Conservation (phyloP, 306 rosid species). For the Abrus precatorius region DNA sequence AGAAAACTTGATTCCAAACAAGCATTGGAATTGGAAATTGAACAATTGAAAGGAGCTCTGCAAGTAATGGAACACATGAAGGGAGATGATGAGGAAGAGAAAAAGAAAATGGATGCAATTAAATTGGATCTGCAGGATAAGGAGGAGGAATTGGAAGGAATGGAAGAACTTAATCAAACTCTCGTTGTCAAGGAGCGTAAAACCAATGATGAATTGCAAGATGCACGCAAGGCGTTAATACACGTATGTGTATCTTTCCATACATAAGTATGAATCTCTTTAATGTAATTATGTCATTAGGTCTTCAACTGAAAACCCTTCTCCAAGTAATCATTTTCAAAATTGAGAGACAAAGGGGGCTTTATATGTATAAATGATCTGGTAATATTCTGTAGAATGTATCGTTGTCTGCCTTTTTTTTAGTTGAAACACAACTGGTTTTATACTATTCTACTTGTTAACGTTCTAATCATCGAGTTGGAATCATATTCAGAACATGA, state of each 20-base stretch:
- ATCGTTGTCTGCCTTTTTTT: background rate
- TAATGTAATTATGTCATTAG: background rate
- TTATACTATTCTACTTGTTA: constrained; percentile 7
- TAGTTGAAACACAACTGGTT: constrained; percentile 4
- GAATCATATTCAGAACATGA: constrained; percentile 16
- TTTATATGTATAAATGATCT: background rate
- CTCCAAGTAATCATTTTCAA: constrained; percentile 13
- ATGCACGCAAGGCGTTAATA: constrained; percentile 80
- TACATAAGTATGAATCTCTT: constrained; percentile 1
- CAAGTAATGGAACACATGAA: constrained; percentile 76
- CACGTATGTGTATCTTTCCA: constrained; percentile 50
- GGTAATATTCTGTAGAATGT: background rate
- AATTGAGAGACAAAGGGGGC: background rate
- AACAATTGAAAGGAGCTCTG: constrained; percentile 76
- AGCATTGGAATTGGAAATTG: constrained; percentile 69
- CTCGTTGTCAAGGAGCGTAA: constrained; percentile 70
- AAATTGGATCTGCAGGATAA: constrained; percentile 61
- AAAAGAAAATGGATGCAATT: constrained; percentile 63
- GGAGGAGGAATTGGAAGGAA: constrained; percentile 62
- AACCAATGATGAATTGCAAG: constrained; percentile 83
- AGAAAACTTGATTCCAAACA: constrained; percentile 79
- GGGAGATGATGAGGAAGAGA: constrained; percentile 63
- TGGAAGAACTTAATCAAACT: constrained; percentile 48
- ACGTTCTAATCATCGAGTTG: constrained; percentile 4
- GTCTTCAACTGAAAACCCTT: constrained; percentile 2